Conservation (phyloP, 2,329 filamentous ascomycete species). For the Stemphylium beticola region DNA sequence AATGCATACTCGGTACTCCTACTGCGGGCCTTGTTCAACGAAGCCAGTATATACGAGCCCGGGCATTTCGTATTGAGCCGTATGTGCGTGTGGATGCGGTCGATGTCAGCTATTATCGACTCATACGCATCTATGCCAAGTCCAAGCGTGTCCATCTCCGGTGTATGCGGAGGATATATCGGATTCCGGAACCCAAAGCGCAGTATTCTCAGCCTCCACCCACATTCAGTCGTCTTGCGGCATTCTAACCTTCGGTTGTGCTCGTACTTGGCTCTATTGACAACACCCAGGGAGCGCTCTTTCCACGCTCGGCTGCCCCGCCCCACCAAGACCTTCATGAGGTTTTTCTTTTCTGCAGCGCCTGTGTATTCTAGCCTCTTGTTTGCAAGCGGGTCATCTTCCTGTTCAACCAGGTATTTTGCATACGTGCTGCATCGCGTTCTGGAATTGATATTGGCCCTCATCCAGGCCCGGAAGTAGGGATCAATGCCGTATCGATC, state of each 20-base stretch:
- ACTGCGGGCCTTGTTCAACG: constrained; percentile 20
- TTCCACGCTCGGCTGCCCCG: constrained; percentile 14
- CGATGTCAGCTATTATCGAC: constrained; percentile 23
- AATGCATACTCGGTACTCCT: constrained; percentile 22
- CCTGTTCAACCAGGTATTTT: constrained; percentile 34
- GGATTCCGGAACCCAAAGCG: constrained; percentile 31
- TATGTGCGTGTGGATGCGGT: constrained; percentile 17
- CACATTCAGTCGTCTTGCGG: constrained; percentile 29
- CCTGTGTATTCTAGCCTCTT: constrained; percentile 26
- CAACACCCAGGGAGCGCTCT: constrained; percentile 13
- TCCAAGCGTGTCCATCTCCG: constrained; percentile 32
- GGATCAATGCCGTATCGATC: constrained; percentile 34
- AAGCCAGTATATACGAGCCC: constrained; percentile 8
- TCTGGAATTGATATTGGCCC: constrained; percentile 29
- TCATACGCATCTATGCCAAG: constrained; percentile 23
- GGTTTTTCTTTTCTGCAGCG: constrained; percentile 4
- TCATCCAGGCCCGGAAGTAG: constrained; percentile 34
- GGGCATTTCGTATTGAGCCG: constrained; percentile 3
- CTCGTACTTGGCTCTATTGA: constrained; percentile 31
- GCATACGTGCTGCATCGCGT: constrained; percentile 30
- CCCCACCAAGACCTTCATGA: not conserved
- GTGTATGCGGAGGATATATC: constrained; percentile 32
- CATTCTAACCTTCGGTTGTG: constrained; percentile 34
- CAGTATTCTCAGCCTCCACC: constrained; percentile 27
- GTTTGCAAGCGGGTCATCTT: constrained; percentile 33